phyloP scores from a whole-genome alignment of 495 filamentous ascomycete genomes.

The Entonaema liquescens region DNA sequence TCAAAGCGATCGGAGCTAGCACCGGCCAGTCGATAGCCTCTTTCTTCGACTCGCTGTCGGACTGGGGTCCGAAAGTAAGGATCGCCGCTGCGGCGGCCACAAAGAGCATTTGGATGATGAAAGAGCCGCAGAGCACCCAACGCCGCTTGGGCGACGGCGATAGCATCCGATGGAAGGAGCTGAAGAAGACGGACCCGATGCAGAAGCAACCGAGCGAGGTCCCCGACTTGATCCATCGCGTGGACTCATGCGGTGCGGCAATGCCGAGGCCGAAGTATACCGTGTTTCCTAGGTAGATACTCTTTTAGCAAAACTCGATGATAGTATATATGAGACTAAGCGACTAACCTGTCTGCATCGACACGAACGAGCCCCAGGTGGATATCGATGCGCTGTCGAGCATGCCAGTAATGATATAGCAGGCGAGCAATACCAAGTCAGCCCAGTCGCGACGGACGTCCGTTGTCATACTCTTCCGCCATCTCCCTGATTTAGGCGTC shows the following conservation, averaged over 20 bases:
- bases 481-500: slow-evolving; percentile 31
- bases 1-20: slow-evolving; percentile 66
- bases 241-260: slow-evolving; percentile 59
- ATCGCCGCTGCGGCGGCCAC: slow-evolving; percentile 66
- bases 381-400: slow-evolving; percentile 76
- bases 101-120: slow-evolving; percentile 61
- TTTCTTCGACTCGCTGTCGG: slow-evolving; percentile 43
- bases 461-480: slow-evolving; percentile 53
- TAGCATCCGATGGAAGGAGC: slow-evolving; percentile 66
- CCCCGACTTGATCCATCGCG: slow-evolving; percentile 71
- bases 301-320: neutral
- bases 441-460: slow-evolving; percentile 64
- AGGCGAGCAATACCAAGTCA: slow-evolving; percentile 69
- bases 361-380: slow-evolving; percentile 79
- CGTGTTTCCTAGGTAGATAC: slow-evolving; percentile 63
- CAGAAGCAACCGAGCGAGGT: slow-evolving; percentile 72
- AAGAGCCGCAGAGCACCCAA: slow-evolving; percentile 71
- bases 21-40: slow-evolving; percentile 64
- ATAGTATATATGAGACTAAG: neutral
- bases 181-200: slow-evolving; percentile 71
- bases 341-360: slow-evolving; percentile 74
- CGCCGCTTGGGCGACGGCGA: slow-evolving; percentile 60
- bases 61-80: slow-evolving; percentile 56
- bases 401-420: slow-evolving; percentile 77
- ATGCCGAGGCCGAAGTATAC: slow-evolving; percentile 77